Conservation (phyloP, 371 early-diverging fungal genomes). For the Circinella umbellata region DNA sequence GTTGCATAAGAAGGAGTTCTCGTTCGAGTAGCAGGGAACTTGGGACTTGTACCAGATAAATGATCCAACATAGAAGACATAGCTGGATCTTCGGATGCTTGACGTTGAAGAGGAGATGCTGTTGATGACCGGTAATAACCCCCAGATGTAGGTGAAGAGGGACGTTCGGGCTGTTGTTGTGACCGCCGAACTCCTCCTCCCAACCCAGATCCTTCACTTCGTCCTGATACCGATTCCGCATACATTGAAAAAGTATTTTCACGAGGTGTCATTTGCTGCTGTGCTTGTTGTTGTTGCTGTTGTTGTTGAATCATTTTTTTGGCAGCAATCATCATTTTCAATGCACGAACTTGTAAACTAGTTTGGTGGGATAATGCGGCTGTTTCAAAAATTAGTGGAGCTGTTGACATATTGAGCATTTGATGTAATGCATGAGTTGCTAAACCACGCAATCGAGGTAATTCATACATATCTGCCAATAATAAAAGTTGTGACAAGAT, state of each 20-base stretch:
- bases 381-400: constrained; percentile 59
- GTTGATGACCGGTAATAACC: background rate
- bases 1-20: constrained; percentile 10
- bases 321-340: constrained; percentile 54
- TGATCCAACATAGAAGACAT: constrained; percentile 14
- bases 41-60: background rate
- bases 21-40: constrained; percentile 3
- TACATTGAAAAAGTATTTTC: constrained; percentile 35
- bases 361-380: constrained; percentile 55
- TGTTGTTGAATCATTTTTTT: constrained; percentile 48
- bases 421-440: constrained; percentile 57
- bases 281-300: constrained; percentile 31
- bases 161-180: background rate
- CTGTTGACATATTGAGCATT: constrained; percentile 58
- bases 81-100: background rate
- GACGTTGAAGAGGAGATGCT: background rate
- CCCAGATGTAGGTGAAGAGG: background rate
- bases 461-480: constrained; percentile 56
- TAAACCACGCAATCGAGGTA: constrained; percentile 55
- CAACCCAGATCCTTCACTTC: background rate
- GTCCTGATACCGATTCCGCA: constrained; percentile 18
- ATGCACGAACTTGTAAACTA: constrained; percentile 56
- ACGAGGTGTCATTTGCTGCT: constrained; percentile 18
- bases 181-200: background rate
- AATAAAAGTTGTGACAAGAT: constrained; percentile 62